Conservation (phyloP, 2,329 filamentous ascomycete species). For the Trichophaea hybrida region DNA sequence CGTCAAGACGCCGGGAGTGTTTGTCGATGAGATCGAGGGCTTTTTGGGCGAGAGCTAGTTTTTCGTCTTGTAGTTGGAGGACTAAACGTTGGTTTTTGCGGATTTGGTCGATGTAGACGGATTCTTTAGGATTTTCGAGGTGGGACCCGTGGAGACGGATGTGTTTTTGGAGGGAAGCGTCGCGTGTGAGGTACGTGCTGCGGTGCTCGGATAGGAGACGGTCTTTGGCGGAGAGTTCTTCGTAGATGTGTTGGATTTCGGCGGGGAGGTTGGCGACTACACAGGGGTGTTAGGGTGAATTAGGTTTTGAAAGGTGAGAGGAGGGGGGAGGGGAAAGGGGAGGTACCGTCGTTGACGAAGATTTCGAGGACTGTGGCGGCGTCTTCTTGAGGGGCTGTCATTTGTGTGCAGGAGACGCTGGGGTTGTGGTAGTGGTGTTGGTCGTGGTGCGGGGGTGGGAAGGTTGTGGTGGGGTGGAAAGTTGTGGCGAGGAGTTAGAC, state of each 20-base stretch:
- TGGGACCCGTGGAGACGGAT: conserved; percentile 64
- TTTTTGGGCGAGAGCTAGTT: conserved; percentile 55
- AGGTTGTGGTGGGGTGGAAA: background rate
- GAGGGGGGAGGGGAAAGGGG: background rate
- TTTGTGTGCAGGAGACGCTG: background rate
- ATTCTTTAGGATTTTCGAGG: conserved; percentile 57
- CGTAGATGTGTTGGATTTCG: conserved; percentile 68
- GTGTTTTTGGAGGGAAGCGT: conserved; percentile 64
- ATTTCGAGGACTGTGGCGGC: conserved; percentile 27
- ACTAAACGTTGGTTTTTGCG: conserved; percentile 53
- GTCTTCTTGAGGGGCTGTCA: conserved; percentile 21
- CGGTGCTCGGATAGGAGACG: conserved; percentile 54
- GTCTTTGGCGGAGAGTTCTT: conserved; percentile 72
- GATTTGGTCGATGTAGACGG: conserved; percentile 50
- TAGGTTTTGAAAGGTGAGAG: background rate
- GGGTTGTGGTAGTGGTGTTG: background rate
- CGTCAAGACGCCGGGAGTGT: conserved; percentile 40
- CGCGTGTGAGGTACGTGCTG: conserved; percentile 54
- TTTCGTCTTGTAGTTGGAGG: conserved; percentile 59
- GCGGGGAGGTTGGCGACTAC: conserved; percentile 51
- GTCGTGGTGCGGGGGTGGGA: background rate
- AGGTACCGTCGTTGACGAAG: conserved; percentile 26
- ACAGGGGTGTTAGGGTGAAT: background rate
- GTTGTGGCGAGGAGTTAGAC: background rate
- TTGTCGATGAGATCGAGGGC: conserved; percentile 33